A percentile compares a stretch with the other conserved stretches of the same genome.
Evolutionary conservation across 148 eudicot species (phyloP).

Genomic region (Beta vulgaris): DNA sequence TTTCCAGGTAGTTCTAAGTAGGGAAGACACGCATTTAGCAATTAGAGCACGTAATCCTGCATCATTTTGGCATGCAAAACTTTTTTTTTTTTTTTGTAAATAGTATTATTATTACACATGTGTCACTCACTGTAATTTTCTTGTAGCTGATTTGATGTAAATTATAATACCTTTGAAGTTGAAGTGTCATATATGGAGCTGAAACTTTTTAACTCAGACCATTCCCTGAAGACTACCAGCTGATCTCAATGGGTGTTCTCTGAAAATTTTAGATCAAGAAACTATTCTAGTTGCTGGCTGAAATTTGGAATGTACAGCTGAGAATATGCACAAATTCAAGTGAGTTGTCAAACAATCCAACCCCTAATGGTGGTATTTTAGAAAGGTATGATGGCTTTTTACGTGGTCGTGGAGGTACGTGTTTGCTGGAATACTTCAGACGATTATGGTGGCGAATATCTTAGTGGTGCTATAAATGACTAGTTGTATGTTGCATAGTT

Average conservation of each 20-base stretch:
- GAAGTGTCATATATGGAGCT: not conserved
- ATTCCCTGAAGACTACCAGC: too few species aligned
- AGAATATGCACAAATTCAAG: too few species aligned
- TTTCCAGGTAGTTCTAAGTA: conserved; percentile 24
- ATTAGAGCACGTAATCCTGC: conserved; percentile 14
- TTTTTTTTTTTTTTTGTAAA: conserved; percentile 30
- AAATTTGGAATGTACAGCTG: too few species aligned
- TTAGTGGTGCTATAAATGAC: too few species aligned
- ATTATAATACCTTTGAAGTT: conserved; percentile 19
- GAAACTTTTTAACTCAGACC: not conserved
- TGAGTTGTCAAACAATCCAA: too few species aligned
- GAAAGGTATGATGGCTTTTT: too few species aligned
- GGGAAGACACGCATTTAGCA: conserved; percentile 19
- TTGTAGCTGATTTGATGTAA: conserved; percentile 28
- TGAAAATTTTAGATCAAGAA: not conserved
- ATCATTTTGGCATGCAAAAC: conserved; percentile 14
- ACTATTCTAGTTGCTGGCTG: too few species aligned
- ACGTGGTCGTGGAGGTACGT: too few species aligned
- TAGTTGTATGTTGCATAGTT: too few species aligned
- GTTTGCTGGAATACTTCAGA: too few species aligned
- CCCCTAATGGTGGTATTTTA: too few species aligned
- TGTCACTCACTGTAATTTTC: conserved; percentile 24
- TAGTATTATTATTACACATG: conserved; percentile 17
- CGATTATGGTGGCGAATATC: too few species aligned
- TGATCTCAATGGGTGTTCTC: not conserved